A percentile compares a stretch with the other conserved stretches of the same genome.
These are phyloP conservation scores for Boletus rex-veris DNA, from an alignment of 768 basidiomycete genomes.

Conservation along the genomic window DNA sequence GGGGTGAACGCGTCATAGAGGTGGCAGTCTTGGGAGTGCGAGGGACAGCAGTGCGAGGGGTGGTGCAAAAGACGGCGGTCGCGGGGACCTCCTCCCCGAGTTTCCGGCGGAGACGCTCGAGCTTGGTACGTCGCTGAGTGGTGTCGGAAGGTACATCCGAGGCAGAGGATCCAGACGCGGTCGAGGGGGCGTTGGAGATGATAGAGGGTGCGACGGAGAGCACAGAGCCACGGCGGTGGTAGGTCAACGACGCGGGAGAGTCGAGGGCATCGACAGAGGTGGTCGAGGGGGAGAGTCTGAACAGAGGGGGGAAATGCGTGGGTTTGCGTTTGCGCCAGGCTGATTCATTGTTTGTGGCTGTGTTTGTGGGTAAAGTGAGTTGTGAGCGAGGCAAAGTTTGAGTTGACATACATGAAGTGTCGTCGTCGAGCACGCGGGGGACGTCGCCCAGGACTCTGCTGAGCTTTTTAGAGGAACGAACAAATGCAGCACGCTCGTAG, in stretches of 20 bases:
- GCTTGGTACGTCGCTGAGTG: constrained; percentile 49
- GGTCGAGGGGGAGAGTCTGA: constrained; percentile 14
- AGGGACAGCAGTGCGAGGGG: constrained; percentile 9
- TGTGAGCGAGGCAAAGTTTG: no score
- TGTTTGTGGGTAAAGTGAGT: not conserved
- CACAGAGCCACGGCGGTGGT: constrained; percentile 18
- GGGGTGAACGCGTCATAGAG: not conserved
- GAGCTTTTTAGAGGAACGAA: constrained; percentile 58
- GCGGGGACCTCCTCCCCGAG: constrained; percentile 63
- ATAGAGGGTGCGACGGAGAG: constrained; percentile 19
- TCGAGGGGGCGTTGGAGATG: constrained; percentile 15
- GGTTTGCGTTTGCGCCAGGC: constrained; percentile 28
- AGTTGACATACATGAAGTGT: not conserved
- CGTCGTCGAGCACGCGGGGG: constrained; percentile 27
- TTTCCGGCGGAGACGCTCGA: constrained; percentile 58
- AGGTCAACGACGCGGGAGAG: not conserved
- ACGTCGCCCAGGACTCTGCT: constrained; percentile 55
- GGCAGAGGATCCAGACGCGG: constrained; percentile 22
- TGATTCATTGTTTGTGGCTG: constrained; percentile 9
- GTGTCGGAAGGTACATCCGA: constrained; percentile 35
- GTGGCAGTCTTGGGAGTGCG: constrained; percentile 1
- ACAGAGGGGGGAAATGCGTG: constrained; percentile 25
- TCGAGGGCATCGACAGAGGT: not conserved
- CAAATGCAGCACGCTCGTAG: not conserved
- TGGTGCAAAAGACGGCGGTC: constrained; percentile 53